Base-by-base conservation (phyloP, 495 filamentous ascomycete genomes). In the Aspergillus baeticus region DNA sequence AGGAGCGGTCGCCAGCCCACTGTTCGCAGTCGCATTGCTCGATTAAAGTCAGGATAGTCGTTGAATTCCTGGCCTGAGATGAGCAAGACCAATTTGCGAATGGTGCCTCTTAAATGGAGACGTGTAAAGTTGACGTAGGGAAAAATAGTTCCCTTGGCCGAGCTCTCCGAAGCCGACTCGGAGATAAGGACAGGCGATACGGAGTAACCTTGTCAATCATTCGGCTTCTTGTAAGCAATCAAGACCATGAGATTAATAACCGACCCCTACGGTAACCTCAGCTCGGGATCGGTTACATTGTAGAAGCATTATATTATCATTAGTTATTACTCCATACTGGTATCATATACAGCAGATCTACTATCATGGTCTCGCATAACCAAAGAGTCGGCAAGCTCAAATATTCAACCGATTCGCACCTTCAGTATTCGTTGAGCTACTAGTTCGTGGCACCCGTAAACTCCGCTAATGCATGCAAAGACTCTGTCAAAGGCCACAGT, bases 401-500 rank as follows among this genome's bases (percentile, higher is more conserved):
- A n/a, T n/a, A n/a, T n/a, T n/a, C n/a, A n/a, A n/a, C n/a, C n/a
- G n/a, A n/a, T n/a, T n/a, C n/a, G n/a, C n/a, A n/a, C n/a, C n/a
- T n/a, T n/a, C n/a, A 14, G 3, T 14, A 18, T 13, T 33, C 26
- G 18, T 10, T 4, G 10, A 5, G 14, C 21, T 49, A 5, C 31
- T 37, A 55, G 37, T 41, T 29, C 29, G 37, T 23, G 7, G 17
- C 7, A 22, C 36, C 42, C 15, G 59, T 46, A 41, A 65, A 62
- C 3, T 55, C 49, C 10, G 54, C 68, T 59, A 84, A 61, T 11
- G 78, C 77, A 65, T 74, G 57, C 47, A 69, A 57, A 23, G 66
- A 80, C 65, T 88, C 81, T 0, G 91, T 95, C 70, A 95, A 73
- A n/a, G 73, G 67, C 81, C 87, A 95, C 42, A 97, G 63, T 29